Evolutionary conservation across 371 early-diverging fungal species (phyloP).

Genomic region (Circinella umbellata): DNA sequence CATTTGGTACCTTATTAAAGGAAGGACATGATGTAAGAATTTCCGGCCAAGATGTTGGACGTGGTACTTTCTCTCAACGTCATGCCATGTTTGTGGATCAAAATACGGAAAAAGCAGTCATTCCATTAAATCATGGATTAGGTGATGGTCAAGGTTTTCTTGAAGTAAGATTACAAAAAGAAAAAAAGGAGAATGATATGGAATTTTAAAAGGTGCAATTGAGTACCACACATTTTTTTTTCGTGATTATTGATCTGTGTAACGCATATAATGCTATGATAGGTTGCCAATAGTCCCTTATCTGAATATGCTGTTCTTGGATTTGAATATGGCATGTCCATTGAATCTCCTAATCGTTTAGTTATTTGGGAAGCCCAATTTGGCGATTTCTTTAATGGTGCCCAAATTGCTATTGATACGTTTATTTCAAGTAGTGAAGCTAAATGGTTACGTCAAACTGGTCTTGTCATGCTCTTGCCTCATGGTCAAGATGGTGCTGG

Average conservation of each 20-base stretch:
- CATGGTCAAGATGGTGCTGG: conserved; percentile 98
- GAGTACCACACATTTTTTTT: too few species aligned
- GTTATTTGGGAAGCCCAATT: conserved; percentile 98
- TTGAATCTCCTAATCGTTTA: conserved; percentile 83
- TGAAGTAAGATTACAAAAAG: conserved; percentile 62
- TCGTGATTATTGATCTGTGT: too few species aligned
- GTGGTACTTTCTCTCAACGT: conserved; percentile 97
- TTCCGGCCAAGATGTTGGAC: conserved; percentile 97
- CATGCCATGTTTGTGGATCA: conserved; percentile 93
- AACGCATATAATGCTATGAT: conserved; percentile 13
- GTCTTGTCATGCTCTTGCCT: conserved; percentile 90
- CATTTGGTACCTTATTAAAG: conserved; percentile 85
- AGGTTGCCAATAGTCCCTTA: conserved; percentile 90
- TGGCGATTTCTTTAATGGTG: conserved; percentile 97
- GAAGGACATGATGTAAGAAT: conserved; percentile 90
- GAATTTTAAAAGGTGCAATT: too few species aligned
- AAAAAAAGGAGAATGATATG: too few species aligned
- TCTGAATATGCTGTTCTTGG: conserved; percentile 95
- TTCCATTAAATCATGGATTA: conserved; percentile 82
- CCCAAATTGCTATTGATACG: conserved; percentile 95
- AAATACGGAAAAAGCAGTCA: conserved; percentile 71
- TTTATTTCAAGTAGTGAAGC: conserved; percentile 88
- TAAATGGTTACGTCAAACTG: conserved; percentile 94
- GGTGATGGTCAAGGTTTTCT: conserved; percentile 58
- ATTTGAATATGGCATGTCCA: conserved; percentile 93